Base-by-base conservation (phyloP, 129 eudicot genomes). In the Dittrichia graveolens region DNA sequence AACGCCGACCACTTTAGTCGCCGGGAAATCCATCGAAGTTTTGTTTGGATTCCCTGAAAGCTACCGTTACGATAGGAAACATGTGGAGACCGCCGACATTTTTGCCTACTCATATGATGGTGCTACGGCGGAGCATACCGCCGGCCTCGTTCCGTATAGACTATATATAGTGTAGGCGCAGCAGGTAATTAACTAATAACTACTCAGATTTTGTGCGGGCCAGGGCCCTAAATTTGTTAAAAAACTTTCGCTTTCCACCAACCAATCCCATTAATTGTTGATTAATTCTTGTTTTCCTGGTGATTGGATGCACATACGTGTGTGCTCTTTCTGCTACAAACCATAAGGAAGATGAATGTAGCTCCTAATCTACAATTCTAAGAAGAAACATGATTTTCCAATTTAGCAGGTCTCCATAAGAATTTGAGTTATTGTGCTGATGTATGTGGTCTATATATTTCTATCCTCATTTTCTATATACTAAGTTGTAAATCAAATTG, bases 141-240 rank as follows among this genome's bases (percentile, higher is more conserved):
- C 77, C 77, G 69, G 69, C 77, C 77, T 48, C 49, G 31, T 0
- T 2, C 31, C 57, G 16, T 9, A 7, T n/a, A 41, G 46, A 41
- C n/a, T n/a, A n/a, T n/a, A n/a, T n/a, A n/a, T n/a, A n/a, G n/a
- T n/a, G 46, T 50, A 49, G 61, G 48, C 43, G 49, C 35, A 69
- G 24, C 65, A 3, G 9, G 5, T 9, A 19, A 40, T 4, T 39
- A 19, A 6, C 8, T 5, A 11, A 35, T 1, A n/a, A 54, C 34
- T 5, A 16, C 66, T 66, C 4, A 18, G 74, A 75, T 75, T 75
- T 67, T 66, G 74, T 56, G 73, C 67, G 73, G 67, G 13, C 54
- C 43, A 7, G 31, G 2, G 0, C 2, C 31, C 31, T 41, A 2
- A 74, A 19, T 3, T 9, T 13, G 43, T 71, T 7, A 40, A 54